A percentile compares a stretch with the other conserved stretches of the same genome.
Conservation (phyloP, 306 rosid species). For the Dalbergia cochinchinensis region DNA sequence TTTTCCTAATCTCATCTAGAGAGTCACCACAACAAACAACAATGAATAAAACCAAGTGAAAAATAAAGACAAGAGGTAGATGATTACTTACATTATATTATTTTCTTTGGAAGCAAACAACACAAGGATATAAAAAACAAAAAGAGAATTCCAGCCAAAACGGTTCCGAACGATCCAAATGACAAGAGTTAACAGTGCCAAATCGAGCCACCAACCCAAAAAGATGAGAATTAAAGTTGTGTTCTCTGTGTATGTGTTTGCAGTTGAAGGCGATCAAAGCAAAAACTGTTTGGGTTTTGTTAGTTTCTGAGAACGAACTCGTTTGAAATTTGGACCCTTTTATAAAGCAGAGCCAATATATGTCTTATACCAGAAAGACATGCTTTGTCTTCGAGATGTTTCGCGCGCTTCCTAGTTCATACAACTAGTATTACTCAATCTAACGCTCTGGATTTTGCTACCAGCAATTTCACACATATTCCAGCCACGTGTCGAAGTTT, state of each 20-base stretch:
- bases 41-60: too few relatives aligned
- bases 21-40: neutral
- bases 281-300: neutral
- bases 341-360: neutral
- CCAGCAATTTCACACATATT: conserved; percentile 8
- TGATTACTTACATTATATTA: conserved; percentile 45
- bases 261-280: neutral
- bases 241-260: conserved; percentile 14
- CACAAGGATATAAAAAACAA: neutral
- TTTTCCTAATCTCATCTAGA: too few relatives aligned
- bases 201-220: conserved; percentile 69
- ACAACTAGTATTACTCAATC: neutral
- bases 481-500: conserved; percentile 25
- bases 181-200: conserved; percentile 49
- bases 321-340: neutral
- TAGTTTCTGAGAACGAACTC: neutral
- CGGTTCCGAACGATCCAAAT: conserved; percentile 66
- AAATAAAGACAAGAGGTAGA: neutral
- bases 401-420: conserved; percentile 20
- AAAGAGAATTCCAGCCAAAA: conserved; percentile 46
- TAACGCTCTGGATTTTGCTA: conserved; percentile 38
- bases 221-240: neutral
- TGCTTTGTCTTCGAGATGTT: conserved; percentile 30
- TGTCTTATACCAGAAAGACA: neutral
- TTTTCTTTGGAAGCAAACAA: neutral